Base-by-base conservation (phyloP, 352 stramenopile genomes). In the Phytophthora citrophthora region DNA sequence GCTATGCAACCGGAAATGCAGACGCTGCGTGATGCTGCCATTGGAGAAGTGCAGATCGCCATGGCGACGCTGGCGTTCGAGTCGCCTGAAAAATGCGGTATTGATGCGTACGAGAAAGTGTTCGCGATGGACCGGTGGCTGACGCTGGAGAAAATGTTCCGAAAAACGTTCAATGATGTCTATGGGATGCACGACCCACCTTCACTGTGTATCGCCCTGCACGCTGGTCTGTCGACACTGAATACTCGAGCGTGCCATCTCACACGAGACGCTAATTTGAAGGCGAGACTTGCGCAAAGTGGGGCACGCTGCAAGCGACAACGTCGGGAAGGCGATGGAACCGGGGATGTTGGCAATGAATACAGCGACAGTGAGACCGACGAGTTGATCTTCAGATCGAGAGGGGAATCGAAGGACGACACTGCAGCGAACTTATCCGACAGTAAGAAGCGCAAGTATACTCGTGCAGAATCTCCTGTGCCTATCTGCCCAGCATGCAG, bases 61-160 rank as follows among this genome's bases (percentile, higher is more conserved):
- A 93, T 92, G 83, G 83, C 79, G 9, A 92, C 83, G n/a, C 54
- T 94, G 31, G 83, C 86, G 1, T 92, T 89, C 47, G 73, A 86
- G 59, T 67, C 73, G 1, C 83, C 82, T 0, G 77, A 87, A 41
- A 72, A 76, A 12, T 92, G 83, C 27, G 83, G 81, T 5, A 76
- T 92, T 5, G 72, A 82, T 12, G 70, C 77, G 13, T 92, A 91
- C 60, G 71, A 74, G 5, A 70, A 70, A n/a, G 43, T 95, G 5
- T 93, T 95, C 59, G 74, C 79, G n/a, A 50, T 61, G 15, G 78
- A 88, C 5, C 68, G 76, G 24, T 95, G 86, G 86, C 44, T 74
- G 34, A 60, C 53, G 8, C 70, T 95, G 20, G 81, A 81, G 34
- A 76, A 72, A 1, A 74, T 82, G 39, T 91, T 95, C 38, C 71